Evolutionary conservation across 345 rosid genomes (phyloP).

Genomic region (Populus euphratica): DNA sequence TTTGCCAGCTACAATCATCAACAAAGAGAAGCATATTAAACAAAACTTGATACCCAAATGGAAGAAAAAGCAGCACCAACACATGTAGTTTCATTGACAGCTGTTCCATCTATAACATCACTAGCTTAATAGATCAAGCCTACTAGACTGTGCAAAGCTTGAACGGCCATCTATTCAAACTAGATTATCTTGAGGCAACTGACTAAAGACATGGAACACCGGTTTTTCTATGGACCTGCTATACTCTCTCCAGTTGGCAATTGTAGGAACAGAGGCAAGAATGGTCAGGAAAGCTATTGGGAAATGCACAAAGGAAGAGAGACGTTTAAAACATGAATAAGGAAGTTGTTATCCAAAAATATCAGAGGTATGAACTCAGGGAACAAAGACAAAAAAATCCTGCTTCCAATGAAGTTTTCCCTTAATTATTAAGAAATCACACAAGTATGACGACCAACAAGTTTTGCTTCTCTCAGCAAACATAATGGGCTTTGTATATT

Average conservation of each 20-base stretch:
- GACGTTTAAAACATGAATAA: neutral
- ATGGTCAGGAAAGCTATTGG: neutral
- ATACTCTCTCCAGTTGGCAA: neutral
- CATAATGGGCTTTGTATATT: neutral
- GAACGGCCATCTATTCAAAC: neutral
- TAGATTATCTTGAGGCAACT: neutral
- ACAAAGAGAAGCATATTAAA: conserved; percentile 11
- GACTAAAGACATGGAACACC: neutral
- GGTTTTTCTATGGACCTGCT: neutral
- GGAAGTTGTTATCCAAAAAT: neutral
- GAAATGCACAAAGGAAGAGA: neutral
- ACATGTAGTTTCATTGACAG: neutral
- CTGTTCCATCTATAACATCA: neutral
- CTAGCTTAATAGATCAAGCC: neutral
- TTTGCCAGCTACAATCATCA: conserved; percentile 54
- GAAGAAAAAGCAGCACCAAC: neutral
- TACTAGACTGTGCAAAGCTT: neutral
- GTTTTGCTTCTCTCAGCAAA: neutral
- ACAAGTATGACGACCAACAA: neutral
- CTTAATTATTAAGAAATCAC: neutral
- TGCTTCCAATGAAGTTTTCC: neutral
- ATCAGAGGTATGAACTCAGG: neutral
- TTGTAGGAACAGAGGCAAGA: neutral
- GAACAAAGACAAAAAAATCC: neutral
- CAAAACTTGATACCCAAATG: neutral